A percentile compares a stretch with the other conserved stretches of the same genome.
Conservation (phyloP, 495 filamentous ascomycete genomes). For the Beverwykella pulmonaria region DNA sequence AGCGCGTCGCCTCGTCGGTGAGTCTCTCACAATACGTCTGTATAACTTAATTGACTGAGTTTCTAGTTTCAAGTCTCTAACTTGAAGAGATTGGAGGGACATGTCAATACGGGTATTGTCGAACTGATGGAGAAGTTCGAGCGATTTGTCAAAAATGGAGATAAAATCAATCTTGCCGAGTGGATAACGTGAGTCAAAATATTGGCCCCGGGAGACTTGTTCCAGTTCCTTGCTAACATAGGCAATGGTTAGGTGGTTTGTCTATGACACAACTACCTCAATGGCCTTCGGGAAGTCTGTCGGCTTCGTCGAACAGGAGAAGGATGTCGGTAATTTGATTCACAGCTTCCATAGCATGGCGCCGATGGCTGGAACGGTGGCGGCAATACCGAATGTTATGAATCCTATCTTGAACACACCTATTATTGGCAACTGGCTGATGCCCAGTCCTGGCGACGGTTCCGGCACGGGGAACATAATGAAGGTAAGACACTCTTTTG, state of each 20-base stretch:
- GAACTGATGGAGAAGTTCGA: neutral
- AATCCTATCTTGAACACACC: neutral
- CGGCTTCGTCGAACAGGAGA: neutral
- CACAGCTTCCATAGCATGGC: neutral
- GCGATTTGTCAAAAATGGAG: neutral
- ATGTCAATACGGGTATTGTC: neutral
- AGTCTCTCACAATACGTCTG: neutral
- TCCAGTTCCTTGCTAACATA: neutral
- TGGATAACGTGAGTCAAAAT: neutral
- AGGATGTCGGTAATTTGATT: neutral
- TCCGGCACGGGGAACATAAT: neutral
- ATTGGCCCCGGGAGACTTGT: neutral
- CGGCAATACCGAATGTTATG: neutral
- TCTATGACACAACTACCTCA: neutral
- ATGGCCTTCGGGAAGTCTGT: neutral
- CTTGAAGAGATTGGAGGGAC: neutral
- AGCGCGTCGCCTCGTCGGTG: neutral
- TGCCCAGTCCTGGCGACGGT: neutral
- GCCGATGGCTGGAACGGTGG: neutral
- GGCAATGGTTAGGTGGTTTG: neutral
- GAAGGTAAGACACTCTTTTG: neutral
- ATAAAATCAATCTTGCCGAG: neutral
- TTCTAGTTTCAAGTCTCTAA: neutral
- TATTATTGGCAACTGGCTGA: neutral
- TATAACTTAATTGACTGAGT: neutral